A percentile compares a stretch with the other conserved stretches of the same genome.
These are phyloP conservation scores for Filobasidium floriforme DNA, from an alignment of 768 basidiomycete species.

Conservation along the genomic window DNA sequence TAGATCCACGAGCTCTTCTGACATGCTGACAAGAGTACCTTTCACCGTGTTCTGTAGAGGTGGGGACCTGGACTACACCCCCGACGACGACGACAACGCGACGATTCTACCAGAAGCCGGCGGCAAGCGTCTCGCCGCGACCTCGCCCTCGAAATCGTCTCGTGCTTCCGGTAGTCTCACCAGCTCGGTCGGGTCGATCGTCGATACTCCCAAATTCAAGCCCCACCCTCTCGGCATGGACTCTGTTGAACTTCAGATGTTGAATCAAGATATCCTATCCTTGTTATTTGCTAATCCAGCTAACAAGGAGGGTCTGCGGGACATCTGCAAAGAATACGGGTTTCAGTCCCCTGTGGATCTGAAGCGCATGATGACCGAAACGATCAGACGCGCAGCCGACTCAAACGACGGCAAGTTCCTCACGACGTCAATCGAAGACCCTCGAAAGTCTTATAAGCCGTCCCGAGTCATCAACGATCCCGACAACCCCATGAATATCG, in stretches of 20 bases:
- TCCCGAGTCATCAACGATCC: neutral
- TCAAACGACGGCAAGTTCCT: neutral
- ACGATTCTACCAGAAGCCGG: neutral
- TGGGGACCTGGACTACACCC: too few species aligned
- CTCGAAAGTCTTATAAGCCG: neutral
- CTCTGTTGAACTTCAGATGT: neutral
- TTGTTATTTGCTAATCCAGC: neutral
- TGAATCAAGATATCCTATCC: neutral
- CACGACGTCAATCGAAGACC: neutral
- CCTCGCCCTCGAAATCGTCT: neutral
- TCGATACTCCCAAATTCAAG: neutral
- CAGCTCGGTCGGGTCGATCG: neutral
- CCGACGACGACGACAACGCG: neutral
- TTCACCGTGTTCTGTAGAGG: too few species aligned
- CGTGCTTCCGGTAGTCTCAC: too few species aligned
- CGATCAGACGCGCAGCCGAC: neutral
- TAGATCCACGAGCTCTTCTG: too few species aligned
- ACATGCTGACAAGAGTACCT: too few species aligned
- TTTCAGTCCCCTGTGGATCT: neutral
- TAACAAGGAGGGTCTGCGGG: neutral
- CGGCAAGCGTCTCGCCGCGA: neutral
- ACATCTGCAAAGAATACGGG: neutral
- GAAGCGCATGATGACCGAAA: neutral
- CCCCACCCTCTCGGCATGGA: neutral
- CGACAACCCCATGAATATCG: neutral